These are phyloP conservation scores for Botryotinia globosa DNA, from an alignment of 2,329 filamentous ascomycete genomes.

Conservation along the genomic window DNA sequence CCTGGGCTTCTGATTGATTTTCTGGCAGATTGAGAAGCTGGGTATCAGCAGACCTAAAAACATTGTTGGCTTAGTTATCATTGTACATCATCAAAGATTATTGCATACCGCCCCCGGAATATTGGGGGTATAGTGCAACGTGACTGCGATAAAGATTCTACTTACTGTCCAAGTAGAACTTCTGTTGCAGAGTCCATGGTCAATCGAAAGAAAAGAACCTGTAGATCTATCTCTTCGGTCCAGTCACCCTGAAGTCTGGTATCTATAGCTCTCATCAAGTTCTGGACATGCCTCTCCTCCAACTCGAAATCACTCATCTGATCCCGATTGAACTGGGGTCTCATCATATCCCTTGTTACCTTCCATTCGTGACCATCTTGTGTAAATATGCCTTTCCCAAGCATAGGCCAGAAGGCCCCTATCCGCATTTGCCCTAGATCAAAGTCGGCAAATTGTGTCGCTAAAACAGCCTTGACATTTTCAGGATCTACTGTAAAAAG, in stretches of 20 bases:
- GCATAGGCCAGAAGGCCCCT: slow-evolving; percentile 14
- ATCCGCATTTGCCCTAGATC: slow-evolving; percentile 19
- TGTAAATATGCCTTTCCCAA: slow-evolving; percentile 24
- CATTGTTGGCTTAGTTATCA: background rate
- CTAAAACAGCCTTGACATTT: slow-evolving; percentile 55
- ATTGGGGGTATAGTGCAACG: background rate
- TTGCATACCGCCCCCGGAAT: background rate
- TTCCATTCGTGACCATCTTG: slow-evolving; percentile 21
- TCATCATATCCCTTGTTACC: slow-evolving; percentile 42
- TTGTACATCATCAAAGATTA: background rate
- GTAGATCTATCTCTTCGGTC: slow-evolving; percentile 51
- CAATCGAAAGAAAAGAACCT: slow-evolving; percentile 54
- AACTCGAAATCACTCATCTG: slow-evolving; percentile 63
- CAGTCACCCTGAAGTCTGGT: slow-evolving; percentile 11
- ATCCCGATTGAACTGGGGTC: slow-evolving; percentile 50
- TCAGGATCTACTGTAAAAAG: slow-evolving; percentile 42
- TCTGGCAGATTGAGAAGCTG: background rate
- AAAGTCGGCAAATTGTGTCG: slow-evolving; percentile 53
- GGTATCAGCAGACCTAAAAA: background rate
- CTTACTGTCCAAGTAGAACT: slow-evolving; percentile 54
- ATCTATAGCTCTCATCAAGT: slow-evolving; percentile 43
- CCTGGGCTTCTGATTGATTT: background rate
- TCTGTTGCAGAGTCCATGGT: slow-evolving; percentile 38
- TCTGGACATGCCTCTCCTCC: slow-evolving; percentile 49
- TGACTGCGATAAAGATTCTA: slow-evolving; percentile 34